Evolutionary conservation across 768 basidiomycete genomes (phyloP), one percentile per base, ranked within the genome.

Genomic region (Russula emetica): DNA sequence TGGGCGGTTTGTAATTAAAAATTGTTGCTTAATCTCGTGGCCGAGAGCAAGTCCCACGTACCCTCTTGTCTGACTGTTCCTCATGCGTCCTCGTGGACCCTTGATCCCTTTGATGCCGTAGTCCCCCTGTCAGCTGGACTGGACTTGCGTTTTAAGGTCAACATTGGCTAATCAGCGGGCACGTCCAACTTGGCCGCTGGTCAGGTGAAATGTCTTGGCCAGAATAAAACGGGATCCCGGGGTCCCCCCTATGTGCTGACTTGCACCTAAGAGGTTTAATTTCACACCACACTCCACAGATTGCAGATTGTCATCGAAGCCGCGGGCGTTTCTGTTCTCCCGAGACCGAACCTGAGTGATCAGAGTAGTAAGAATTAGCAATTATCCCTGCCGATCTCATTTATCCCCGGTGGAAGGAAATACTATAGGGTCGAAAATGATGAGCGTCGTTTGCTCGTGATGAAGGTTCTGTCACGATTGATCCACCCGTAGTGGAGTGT

Each of bases 81-180:
- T n/a, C 18, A 57, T 34, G 5, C 45, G 58, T 49, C 58, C 54
- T 60, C 59, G 63, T 60, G 58, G 63, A 49, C 57, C 42, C 40
- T 52, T 10, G 50, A n/a, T 49, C 57, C 42, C 40, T 52, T 52
- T 11, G 50, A 22, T 24, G 50, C 26, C n/a, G 56, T 24, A 0
- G n/a, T 20, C 3, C 60, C 55, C 60, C 64, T 65, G 60, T 65
- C 64, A 57, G 60, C 40, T 60, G 58, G 58, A 55, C 54, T 55
- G 58, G 58, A 55, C 54, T 52, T 44, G 55, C 16, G 54, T 56
- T 65, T 65, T 65, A 65, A 65, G 55, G 59, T 61, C 64, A 30
- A 26, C 32, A 30, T 45, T 45, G 34, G 55, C 64, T 61, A 64
- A 64, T 64, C 63, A 56, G 38, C 54, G 47, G 63, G 47, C 32